Base-by-base conservation (phyloP, 768 basidiomycete genomes). In the Pulveroboletus sp. region DNA sequence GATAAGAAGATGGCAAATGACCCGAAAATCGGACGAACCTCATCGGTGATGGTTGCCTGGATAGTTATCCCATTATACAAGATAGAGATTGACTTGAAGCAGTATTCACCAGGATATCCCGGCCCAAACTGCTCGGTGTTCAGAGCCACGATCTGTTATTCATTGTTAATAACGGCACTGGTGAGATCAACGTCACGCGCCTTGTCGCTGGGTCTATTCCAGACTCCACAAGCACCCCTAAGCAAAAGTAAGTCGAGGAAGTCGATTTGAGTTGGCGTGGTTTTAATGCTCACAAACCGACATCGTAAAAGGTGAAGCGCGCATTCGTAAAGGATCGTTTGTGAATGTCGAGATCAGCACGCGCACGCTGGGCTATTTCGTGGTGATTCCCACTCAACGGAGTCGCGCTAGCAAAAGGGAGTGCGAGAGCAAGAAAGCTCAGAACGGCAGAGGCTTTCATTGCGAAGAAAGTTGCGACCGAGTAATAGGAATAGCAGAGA, bases 81-180 rank as follows among this genome's bases (percentile, higher is more conserved):
- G 65, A 92, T 81, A 5, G 75, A 75, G 55, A 92, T 86, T n/a
- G 53, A 50, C 63, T 80, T 71, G 65, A 75, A 76, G 66, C 89
- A 92, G 47, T 84, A 56, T 32, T 79, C 73, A 12, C 83, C 80
- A 14, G 86, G 85, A 62, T 76, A 85, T 2, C 76, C 76, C 24
- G 59, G 54, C 11, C 83, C 83, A 52, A 69, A 86, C 69, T 83
- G 76, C 69, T 14, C 24, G 8, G 52, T 33, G 8, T 67, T 68
- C 31, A 68, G 31, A 14, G 66, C 64, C 21, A 66, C 64, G 10
- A 68, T 57, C 64, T 66, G 15, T 27, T 7, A 15, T 27, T 21
- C 9, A 15, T 39, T 14, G 38, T 59, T 24, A 58, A 30, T n/a
- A 41, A 41, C 14, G 36, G 18, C 11, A 10, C 26, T 5, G 27